Percentiles rank a stretch among this genome's conserved stretches.
Evolutionary conservation across 1,284 basidiomycete species (phyloP).

Genomic region (Veloboletus limbatus): DNA sequence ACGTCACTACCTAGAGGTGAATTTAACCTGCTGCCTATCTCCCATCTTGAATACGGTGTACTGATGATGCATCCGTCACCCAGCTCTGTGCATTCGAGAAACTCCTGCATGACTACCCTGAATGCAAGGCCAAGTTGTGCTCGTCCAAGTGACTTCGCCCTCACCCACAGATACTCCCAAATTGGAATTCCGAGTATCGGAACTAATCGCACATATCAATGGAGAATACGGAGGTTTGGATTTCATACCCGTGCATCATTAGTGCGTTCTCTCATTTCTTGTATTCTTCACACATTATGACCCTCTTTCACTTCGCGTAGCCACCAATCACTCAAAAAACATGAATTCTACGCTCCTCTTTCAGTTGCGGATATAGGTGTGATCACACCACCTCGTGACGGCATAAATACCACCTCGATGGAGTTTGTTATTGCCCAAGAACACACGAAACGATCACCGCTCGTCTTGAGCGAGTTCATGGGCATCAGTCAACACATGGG

Average conservation of each 20-base stretch:
- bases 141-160: constrained; percentile 92
- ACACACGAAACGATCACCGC: constrained; percentile 75
- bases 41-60: no score
- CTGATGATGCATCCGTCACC: constrained; percentile 2
- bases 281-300: no score
- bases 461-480: constrained; percentile 97
- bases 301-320: no score
- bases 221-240: constrained; percentile 93
- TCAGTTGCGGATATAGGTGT: constrained; percentile 93
- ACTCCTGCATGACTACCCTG: constrained; percentile 88
- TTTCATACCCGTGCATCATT: constrained; percentile 99
- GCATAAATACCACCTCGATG: constrained; percentile 99
- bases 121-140: constrained; percentile 90
- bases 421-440: constrained; percentile 96
- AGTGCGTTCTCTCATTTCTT: constrained; percentile 51
- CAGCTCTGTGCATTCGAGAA: constrained; percentile 95
- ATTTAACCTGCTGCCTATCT: no score
- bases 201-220: constrained; percentile 96
- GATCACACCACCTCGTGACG: constrained; percentile 94
- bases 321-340: constrained; percentile 96
- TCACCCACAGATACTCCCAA: constrained; percentile 91
- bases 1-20: constrained; percentile 1
- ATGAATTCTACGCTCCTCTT: constrained; percentile 98
- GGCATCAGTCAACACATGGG: constrained; percentile 89
- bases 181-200: constrained; percentile 90